Base-by-base conservation (phyloP, 2,329 filamentous ascomycete species). In the Ramularia collo-cygni region DNA sequence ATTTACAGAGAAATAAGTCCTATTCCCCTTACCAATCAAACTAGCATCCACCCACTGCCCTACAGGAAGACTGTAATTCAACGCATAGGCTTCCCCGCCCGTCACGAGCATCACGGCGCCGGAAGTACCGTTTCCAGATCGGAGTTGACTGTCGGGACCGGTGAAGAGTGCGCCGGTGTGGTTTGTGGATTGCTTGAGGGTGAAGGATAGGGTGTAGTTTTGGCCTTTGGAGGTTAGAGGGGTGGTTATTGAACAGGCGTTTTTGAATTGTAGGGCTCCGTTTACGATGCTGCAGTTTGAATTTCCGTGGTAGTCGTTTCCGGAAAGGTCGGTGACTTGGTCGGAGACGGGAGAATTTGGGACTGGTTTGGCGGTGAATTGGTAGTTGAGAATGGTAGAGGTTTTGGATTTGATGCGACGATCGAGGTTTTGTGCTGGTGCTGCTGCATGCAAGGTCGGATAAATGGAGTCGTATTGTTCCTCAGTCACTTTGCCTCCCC, bases 181-280 rank as follows among this genome's bases (percentile, higher is more conserved):
- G 72, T 57, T 13, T 72, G 54, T 2, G 60, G 65, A 0, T 64
- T 65, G 21, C 66, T 65, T 2, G 52, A 73, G 48, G 1, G 62
- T 58, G 10, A 78, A 62, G 0, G 67, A 64, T 1, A 79, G 63
- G 0, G 70, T 75, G 54, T 79, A 79, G 50, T 77, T 64, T 42
- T 72, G 64, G 2, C 76, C 76, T 52, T 79, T 79, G 24, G 70
- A 72, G 0, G 57, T 56, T 7, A 75, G 53, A 0, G 72, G 72
- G 1, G 72, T 76, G 1, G 43, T 56, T 2, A 76, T 41, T 3
- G 57, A 56, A 50, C 74, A 76, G 4, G 59, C 55, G 0, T 51
- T 46, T 1, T 48, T 47, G 17, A 62, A 38, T 3, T 35, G 27
- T 3, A 54, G 17, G 17, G 36, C 37, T 3, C 35, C 29, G 15